Conservation (phyloP, 345 rosid species). For the Salix dunnii region DNA sequence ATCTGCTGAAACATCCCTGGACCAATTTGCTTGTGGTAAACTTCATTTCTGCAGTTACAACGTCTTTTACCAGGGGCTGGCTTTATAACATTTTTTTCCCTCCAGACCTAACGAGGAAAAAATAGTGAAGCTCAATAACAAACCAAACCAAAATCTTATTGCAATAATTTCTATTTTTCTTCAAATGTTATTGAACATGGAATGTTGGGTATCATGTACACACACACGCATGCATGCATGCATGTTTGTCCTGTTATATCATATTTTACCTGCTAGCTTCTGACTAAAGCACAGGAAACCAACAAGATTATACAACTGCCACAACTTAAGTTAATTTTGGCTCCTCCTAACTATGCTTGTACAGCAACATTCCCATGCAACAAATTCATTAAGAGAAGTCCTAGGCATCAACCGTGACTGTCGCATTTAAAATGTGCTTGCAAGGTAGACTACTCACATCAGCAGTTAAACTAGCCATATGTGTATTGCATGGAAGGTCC, state of each 20-base stretch:
- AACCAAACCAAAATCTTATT: background rate
- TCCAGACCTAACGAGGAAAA: slow-evolving; percentile 67
- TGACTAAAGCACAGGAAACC: background rate
- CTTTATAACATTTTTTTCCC: slow-evolving; percentile 89
- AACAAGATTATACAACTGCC: background rate
- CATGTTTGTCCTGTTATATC: background rate
- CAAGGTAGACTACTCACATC: background rate
- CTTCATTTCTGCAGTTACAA: slow-evolving; percentile 97
- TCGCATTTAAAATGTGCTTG: background rate
- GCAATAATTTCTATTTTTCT: background rate
- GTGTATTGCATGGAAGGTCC: background rate
- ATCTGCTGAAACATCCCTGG: slow-evolving; percentile 99
- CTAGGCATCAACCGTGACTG: background rate
- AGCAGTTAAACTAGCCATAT: background rate
- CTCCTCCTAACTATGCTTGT: background rate
- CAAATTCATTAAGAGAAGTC: background rate
- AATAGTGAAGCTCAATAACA: background rate
- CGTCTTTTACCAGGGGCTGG: slow-evolving; percentile 94
- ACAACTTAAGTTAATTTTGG: background rate
- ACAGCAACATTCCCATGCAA: background rate
- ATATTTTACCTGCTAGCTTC: background rate
- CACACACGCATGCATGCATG: background rate
- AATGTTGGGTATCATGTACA: background rate
- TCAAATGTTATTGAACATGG: no score
- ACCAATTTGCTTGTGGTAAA: slow-evolving; percentile 96